Evolutionary conservation across 306 rosid species (phyloP), one percentile per base, ranked within the genome.

Genomic region (Chamaecrista fasciculata): DNA sequence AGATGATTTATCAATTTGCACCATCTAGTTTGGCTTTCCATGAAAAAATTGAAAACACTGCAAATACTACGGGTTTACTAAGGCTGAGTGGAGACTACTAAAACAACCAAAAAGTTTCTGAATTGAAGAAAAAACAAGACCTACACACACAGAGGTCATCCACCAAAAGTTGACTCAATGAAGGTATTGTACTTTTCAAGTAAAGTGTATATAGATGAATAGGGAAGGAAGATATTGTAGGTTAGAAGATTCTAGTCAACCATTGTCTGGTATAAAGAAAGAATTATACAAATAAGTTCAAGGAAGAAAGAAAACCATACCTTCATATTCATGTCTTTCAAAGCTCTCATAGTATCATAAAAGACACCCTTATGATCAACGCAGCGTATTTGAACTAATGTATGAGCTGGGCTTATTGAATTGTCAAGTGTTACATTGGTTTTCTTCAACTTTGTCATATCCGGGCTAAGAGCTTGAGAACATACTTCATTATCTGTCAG

Each of bases 351-450:
- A 46, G 81, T 80, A 71, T 87, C 97, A 66, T 91, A 86, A 11
- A 87, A 67, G 65, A 87, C 89, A 55, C 97, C 95, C 69, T 91
- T 91, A 75, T 86, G 89, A 84, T 86, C 90, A 64, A 79, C 85
- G 63, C 86, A 82, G 67, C 52, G 73, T 67, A 91, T 84, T 72
- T 91, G 95, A 70, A 88, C 79, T 33, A 87, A 79, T 8, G 95
- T 86, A 67, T 91, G 97, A 58, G 82, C 86, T 0, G 88, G 95
- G 76, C 97, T 87, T 72, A 90, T 40, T 31, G 85, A 80, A 80
- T 86, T 90, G 79, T 90, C 97, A 20, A 90, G 3, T 20, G 67
- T 71, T 40, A 84, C 85, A 71, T 57, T 77, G 73, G 82, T 75
- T 44, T 84, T 80, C 82, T 79, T 87, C 81, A 86, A 76, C 56